Evolutionary conservation across 129 eudicot genomes (phyloP).

Genomic region (Kitagawia praeruptora): DNA sequence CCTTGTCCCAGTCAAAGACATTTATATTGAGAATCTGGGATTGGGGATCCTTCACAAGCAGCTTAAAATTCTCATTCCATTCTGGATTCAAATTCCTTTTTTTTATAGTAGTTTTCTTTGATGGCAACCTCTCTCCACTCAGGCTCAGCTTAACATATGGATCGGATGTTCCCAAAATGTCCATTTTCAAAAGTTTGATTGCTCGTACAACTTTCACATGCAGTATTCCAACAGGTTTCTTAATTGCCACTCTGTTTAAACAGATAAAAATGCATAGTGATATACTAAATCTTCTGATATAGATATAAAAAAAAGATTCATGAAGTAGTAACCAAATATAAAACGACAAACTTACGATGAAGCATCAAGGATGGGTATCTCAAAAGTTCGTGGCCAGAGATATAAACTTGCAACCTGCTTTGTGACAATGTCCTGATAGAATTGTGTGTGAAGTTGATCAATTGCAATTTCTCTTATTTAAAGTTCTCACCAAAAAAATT

Average conservation of each 20-base stretch:
- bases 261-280: not conserved
- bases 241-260: slow-evolving; percentile 28
- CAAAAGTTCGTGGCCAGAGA: slow-evolving; percentile 81
- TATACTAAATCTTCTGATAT: not conserved
- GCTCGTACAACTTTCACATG: slow-evolving; percentile 73
- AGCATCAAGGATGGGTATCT: slow-evolving; percentile 81
- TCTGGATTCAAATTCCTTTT: slow-evolving; percentile 66
- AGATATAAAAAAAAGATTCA: slow-evolving; percentile 2
- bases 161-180: slow-evolving; percentile 68
- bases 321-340: not conserved
- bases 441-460: not conserved
- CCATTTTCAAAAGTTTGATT: slow-evolving; percentile 69
- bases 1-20: slow-evolving; percentile 93
- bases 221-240: slow-evolving; percentile 76
- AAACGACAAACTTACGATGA: slow-evolving; percentile 47
- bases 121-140: slow-evolving; percentile 56
- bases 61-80: slow-evolving; percentile 82
- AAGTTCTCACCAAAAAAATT: not conserved
- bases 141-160: slow-evolving; percentile 75
- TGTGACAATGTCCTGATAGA: slow-evolving; percentile 54
- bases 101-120: slow-evolving; percentile 66
- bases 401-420: slow-evolving; percentile 68
- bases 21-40: slow-evolving; percentile 57
- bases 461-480: not conserved
- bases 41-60: slow-evolving; percentile 66